Percentiles rank a stretch among this genome's conserved stretches.
Evolutionary conservation across 2,329 filamentous ascomycete species (phyloP).

Genomic region (Cryphonectria naterciae): DNA sequence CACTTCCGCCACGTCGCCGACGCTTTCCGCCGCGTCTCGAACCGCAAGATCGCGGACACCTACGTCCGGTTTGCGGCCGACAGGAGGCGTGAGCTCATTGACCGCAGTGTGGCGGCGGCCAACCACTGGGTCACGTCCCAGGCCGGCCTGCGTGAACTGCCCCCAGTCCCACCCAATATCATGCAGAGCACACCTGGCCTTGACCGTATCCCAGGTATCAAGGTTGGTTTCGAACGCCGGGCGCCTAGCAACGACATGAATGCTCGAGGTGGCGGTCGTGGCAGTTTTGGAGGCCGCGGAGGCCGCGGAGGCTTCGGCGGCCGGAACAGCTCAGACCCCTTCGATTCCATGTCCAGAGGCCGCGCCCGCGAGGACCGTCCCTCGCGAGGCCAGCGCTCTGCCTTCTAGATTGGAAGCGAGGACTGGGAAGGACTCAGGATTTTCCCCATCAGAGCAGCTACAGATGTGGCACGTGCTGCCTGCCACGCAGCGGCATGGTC

Average conservation of each 20-base stretch:
- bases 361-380: slow-evolving; percentile 8
- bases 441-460: neutral
- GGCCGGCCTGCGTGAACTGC: slow-evolving; percentile 57
- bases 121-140: slow-evolving; percentile 57
- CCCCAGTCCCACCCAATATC: slow-evolving; percentile 39
- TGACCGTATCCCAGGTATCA: slow-evolving; percentile 38
- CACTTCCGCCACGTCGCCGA: slow-evolving; percentile 49
- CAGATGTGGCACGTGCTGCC: neutral
- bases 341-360: slow-evolving; percentile 16
- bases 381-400: neutral
- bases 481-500: neutral
- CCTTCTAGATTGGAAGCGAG: slow-evolving; percentile 7
- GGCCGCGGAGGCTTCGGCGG: slow-evolving; percentile 11
- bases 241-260: neutral
- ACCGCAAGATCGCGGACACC: slow-evolving; percentile 46
- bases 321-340: slow-evolving; percentile 17
- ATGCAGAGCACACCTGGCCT: slow-evolving; percentile 40
- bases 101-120: slow-evolving; percentile 50
- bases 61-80: slow-evolving; percentile 63
- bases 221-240: slow-evolving; percentile 34
- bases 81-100: slow-evolving; percentile 44
- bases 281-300: slow-evolving; percentile 5
- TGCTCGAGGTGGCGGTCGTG: neutral
- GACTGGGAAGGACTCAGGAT: neutral
- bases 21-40: slow-evolving; percentile 49